Conservation (phyloP, 371 early-diverging fungal species). For the Blakeslea trispora region DNA sequence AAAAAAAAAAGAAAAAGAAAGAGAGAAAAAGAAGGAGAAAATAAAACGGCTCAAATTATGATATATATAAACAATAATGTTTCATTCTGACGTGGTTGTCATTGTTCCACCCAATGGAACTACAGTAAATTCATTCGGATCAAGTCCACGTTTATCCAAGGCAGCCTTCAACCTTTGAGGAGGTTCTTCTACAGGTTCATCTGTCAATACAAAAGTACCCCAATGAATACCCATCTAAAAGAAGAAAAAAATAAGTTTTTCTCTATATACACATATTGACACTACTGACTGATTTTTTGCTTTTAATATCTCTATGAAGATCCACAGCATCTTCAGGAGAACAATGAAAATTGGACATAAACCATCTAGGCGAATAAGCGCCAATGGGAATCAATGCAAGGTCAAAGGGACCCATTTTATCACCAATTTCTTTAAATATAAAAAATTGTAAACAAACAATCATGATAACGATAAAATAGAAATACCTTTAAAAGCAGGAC, state of each 20-base stretch:
- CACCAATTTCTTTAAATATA: conserved; percentile 60
- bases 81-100: conserved; percentile 5
- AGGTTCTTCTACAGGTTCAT: conserved; percentile 60
- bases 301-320: conserved; percentile 71
- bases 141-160: conserved; percentile 53
- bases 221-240: conserved; percentile 44
- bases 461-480: neutral
- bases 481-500: conserved; percentile 76
- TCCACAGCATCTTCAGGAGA: conserved; percentile 78
- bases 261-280: too few relatives aligned
- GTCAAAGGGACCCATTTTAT: conserved; percentile 69
- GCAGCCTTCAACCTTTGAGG: conserved; percentile 53
- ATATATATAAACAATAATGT: conserved; percentile 3
- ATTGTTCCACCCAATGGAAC: conserved; percentile 63
- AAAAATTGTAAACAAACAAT: neutral
- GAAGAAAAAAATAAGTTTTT: too few relatives aligned
- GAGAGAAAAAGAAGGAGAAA: neutral
- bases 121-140: conserved; percentile 49
- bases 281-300: conserved; percentile 67
- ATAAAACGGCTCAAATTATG: neutral
- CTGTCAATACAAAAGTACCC: conserved; percentile 54
- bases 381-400: conserved; percentile 83
- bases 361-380: conserved; percentile 74
- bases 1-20: too few relatives aligned
- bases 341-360: conserved; percentile 73